These are phyloP conservation scores for Exophiala mesophila DNA, from an alignment of 2,329 filamentous ascomycete genomes.

Conservation along the genomic window DNA sequence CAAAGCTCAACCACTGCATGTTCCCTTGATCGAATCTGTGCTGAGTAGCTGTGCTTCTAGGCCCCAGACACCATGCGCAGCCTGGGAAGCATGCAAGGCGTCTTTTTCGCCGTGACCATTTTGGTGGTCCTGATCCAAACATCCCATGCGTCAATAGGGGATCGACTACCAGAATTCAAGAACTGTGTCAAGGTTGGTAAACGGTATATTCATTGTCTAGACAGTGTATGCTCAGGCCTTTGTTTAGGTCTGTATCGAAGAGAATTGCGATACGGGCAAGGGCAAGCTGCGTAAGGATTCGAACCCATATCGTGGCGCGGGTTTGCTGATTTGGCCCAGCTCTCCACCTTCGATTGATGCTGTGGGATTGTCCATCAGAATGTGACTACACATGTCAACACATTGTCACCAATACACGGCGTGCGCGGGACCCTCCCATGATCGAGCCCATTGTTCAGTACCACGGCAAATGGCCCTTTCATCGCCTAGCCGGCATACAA, in stretches of 20 bases:
- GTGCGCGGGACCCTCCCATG: conserved; percentile 60
- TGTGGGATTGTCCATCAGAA: conserved; percentile 90
- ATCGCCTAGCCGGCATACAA: conserved; percentile 84
- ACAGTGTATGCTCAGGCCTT: conserved; percentile 8
- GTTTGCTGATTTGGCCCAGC: conserved; percentile 49
- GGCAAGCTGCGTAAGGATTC: conserved; percentile 64
- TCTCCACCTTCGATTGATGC: conserved; percentile 73
- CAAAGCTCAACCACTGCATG: too few relatives aligned
- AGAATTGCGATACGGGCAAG: conserved; percentile 69
- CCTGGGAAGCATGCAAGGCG: too few relatives aligned
- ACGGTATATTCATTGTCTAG: conserved; percentile 15
- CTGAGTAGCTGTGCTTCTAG: too few relatives aligned
- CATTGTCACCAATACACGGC: conserved; percentile 70
- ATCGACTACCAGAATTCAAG: conserved; percentile 79
- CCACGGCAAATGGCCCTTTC: conserved; percentile 98
- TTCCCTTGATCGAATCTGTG: too few relatives aligned
- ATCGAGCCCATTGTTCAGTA: conserved; percentile 74
- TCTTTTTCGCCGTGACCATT: background rate
- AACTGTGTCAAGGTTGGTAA: conserved; percentile 72
- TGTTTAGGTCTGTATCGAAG: conserved; percentile 66
- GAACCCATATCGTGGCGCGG: conserved; percentile 16
- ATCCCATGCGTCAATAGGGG: conserved; percentile 67
- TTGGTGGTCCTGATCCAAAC: conserved; percentile 1
- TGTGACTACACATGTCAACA: conserved; percentile 99
- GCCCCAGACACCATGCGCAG: too few relatives aligned